Base-by-base conservation (phyloP, 2,329 filamentous ascomycete genomes). In the Aspergillus awamori region DNA sequence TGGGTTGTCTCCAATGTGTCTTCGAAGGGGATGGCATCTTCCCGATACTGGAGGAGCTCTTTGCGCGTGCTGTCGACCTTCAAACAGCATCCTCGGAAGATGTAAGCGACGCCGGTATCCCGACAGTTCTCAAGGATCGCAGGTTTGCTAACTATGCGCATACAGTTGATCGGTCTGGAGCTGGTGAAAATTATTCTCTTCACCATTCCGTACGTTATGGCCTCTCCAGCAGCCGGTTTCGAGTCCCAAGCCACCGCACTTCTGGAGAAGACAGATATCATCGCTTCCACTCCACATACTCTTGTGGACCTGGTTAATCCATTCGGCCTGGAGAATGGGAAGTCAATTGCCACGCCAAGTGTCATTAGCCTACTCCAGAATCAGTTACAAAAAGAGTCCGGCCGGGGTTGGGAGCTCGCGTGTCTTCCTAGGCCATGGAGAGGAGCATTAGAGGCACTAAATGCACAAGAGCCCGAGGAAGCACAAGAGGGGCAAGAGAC, bases 131-230 rank as follows among this genome's bases (percentile, higher is more conserved):
- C 22, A 26, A 49, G 26, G 26, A 28, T 53, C 39, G 7, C 45
- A 38, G 11, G 15, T 11, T 6, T 38, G 56, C 63, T 72, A 59
- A 74, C 61, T 28, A 51, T 47, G 47, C 55, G 62, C 61, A 63
- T 64, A 69, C 65, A 87, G 83, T 79, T 86, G 47, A 79, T 89
- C 53, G 86, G 87, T 20, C 79, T 96, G 45, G 95, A 98, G 79
- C 86, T 99, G 36, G 93, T 97, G 75, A 98, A 97, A 79, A 93
- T 97, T 69, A 97, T 99, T 66, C 86, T 98, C 48, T 86, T 97
- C 53, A 97, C 94, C 0, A 90, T 99, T 61, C 94, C 95, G 0
- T 99, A 98, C 75, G 83, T 92, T 58, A 88, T 97, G 84, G 86
- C 89, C 8, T 87, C 91, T 2, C 86, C 89, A 0, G 89, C 90